Conservation (phyloP, 306 rosid species). For the Sicyos baderoa region DNA sequence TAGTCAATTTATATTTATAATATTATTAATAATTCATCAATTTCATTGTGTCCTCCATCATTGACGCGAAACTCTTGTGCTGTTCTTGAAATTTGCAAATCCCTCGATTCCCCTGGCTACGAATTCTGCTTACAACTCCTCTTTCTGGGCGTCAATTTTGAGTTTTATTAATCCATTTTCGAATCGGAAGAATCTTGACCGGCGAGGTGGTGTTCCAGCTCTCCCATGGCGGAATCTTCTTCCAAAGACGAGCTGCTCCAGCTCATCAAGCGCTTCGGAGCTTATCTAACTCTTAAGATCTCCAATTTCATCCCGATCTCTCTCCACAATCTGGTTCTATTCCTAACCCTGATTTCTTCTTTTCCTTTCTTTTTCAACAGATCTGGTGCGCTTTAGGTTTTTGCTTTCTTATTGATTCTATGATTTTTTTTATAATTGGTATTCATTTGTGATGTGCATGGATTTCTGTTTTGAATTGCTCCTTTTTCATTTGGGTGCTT, state of each 20-base stretch:
- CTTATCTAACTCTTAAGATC: constrained; percentile 69
- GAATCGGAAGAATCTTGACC: not conserved
- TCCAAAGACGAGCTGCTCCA: constrained; percentile 63
- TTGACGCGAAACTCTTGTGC: too few relatives aligned
- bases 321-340: constrained; percentile 47
- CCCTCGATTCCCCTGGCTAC: too few relatives aligned
- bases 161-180: too few relatives aligned
- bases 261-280: constrained; percentile 66
- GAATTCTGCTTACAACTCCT: not conserved
- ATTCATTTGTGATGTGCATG: not conserved
- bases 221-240: constrained; percentile 50
- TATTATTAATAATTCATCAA: too few relatives aligned
- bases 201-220: constrained; percentile 12
- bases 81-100: too few relatives aligned
- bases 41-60: too few relatives aligned
- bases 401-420: not conserved
- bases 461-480: not conserved
- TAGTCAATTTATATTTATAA: too few relatives aligned
- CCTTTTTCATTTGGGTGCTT: too few relatives aligned
- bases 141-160: not conserved
- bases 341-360: not conserved
- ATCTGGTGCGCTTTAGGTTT: too few relatives aligned
- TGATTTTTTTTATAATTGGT: not conserved
- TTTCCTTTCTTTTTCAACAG: not conserved
- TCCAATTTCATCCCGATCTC: constrained; percentile 57